Base-by-base conservation (phyloP, 257 asterid species). In the Dorcoceras hygrometricum region DNA sequence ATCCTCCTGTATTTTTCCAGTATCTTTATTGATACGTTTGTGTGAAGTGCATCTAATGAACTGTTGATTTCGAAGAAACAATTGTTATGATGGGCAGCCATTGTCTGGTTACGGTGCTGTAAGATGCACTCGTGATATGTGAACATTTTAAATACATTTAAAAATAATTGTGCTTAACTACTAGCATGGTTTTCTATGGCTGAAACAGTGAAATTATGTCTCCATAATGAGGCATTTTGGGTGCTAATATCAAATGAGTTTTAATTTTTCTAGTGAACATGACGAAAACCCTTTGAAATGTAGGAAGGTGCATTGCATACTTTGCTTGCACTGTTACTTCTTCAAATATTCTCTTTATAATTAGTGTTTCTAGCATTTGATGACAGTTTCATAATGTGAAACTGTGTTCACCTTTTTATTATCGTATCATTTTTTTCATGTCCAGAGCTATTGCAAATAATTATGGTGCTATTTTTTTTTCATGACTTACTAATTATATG, bases 401-500 rank as follows among this genome's bases (percentile, higher is more conserved):
- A 19, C n/a, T 8, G 59, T 4, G 34, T 3, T 34, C 19, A 20
- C 11, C 34, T 34, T 34, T 34, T 34, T 34, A 3, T 34, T 34
- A 34, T 3, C 16, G 9, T 23, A 62, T 4, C 19, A 5, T 61
- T 8, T 29, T 39, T 39, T 11, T 11, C 50, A 39, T 12, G n/a
- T 11, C n/a, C n/a, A 39, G 50, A 39, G 50, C 50, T 39, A 39
- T 39, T 39, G 50, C 50, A 39, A 12, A 39, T 39, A 39, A 10
- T 12, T 39, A 39, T 39, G 50, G 18, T 39, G 11, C 12, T 59
- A 29, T 7, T 46, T 54, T 23, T n/a, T 22, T 19, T 56, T 14
- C 29, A 11, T 8, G 24, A 18, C 67, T n/a, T 70, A 55, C 65
- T 57, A 29, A 1, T 62, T 66, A 67, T 12, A 63, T 32, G 65